phyloP scores from a whole-genome alignment of 441 rosid genomes.

The Metrosideros polymorpha region DNA sequence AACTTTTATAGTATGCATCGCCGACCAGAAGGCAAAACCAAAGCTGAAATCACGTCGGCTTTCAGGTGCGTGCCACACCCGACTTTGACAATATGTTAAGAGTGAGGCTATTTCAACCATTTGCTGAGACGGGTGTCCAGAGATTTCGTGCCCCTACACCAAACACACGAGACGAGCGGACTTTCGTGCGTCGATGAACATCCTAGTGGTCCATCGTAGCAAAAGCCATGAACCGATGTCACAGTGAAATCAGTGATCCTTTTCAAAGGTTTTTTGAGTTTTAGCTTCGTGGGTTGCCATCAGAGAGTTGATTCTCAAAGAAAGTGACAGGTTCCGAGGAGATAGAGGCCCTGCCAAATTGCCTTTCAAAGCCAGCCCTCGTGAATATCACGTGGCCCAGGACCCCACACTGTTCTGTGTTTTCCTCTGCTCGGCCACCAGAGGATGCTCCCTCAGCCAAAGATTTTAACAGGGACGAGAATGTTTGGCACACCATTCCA shows the following conservation, averaged over 20 bases:
- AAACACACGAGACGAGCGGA: not conserved
- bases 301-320: not conserved
- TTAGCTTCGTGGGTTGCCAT: constrained; percentile 1
- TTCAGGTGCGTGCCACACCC: not conserved
- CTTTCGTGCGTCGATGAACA: not conserved
- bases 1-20: not conserved
- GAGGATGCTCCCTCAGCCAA: not conserved
- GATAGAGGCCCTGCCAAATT: not conserved
- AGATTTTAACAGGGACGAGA: not conserved
- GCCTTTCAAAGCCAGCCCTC: not conserved
- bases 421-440: constrained; percentile 5
- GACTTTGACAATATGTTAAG: not conserved
- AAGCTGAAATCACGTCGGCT: not conserved
- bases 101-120: not conserved
- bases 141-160: not conserved
- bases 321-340: not conserved
- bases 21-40: not conserved
- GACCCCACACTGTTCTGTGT: constrained; percentile 25
- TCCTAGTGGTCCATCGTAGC: not conserved
- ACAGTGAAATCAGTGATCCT: not conserved
- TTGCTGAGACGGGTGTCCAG: not conserved
- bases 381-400: constrained; percentile 40
- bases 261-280: not conserved
- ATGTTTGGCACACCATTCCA: not conserved
- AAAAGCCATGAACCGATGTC: not conserved